Base-by-base conservation (phyloP, 208 protist species). In the Sergeia podlipaevii region DNA sequence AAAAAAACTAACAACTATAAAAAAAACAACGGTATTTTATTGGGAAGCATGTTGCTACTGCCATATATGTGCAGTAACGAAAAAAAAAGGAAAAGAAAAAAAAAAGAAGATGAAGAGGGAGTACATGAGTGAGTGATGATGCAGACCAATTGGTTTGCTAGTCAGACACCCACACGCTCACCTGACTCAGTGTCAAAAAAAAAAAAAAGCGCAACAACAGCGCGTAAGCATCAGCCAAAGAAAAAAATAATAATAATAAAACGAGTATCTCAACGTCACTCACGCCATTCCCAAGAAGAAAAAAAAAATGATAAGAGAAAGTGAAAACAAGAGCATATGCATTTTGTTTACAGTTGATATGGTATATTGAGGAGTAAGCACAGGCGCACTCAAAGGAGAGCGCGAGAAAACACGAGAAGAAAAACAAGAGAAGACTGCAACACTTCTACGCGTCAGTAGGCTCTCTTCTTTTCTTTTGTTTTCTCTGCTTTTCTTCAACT, bases 291-390 rank as follows among this genome's bases (percentile, higher is more conserved):
- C 32, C 33, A 59, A 36, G 27, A 13, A 6, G 20, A 52, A 34
- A 3, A 41, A 39, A 29, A 52, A 39, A 51, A 54, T 11, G 54
- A 63, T 47, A 48, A 15, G 17, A 46, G 20, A 48, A 50, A 59
- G 33, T 13, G 49, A 58, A 38, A 61, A 33, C 18, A 45, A 24
- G 27, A 39, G 46, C 7, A 33, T 8, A 34, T 4, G 8, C 6
- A 44, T 5, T 41, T 59, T 58, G 29, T 58, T 64, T n/a, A n/a
- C n/a, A n/a, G n/a, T n/a, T n/a, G n/a, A n/a, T n/a, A n/a, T n/a
- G n/a, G n/a, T n/a, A n/a, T n/a, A n/a, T n/a, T n/a, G n/a, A n/a
- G n/a, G n/a, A n/a, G n/a, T n/a, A n/a, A n/a, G n/a, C n/a, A n/a
- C n/a, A n/a, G n/a, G n/a, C n/a, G n/a, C n/a, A n/a, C n/a, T n/a